These are phyloP conservation scores for Pogostemon cablin DNA, from an alignment of 257 asterid species.

Conservation along the genomic window DNA sequence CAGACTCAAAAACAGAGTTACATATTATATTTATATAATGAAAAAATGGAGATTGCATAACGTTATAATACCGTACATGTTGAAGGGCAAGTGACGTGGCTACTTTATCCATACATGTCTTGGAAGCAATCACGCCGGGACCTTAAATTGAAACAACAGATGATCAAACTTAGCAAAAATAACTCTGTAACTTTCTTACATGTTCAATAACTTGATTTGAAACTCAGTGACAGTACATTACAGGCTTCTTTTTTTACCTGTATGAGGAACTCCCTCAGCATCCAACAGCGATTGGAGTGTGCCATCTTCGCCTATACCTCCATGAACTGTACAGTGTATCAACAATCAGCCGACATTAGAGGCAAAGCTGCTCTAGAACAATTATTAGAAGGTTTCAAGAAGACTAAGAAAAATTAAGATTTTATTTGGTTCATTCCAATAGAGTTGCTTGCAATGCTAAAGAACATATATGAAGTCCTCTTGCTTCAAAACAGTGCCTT, in stretches of 20 bases:
- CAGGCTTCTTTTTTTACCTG: conserved; percentile 50
- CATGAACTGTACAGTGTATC: conserved; percentile 65
- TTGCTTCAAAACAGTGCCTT: neutral
- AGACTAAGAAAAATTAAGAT: neutral
- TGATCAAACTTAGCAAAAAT: conserved; percentile 33
- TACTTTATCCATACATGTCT: conserved; percentile 88
- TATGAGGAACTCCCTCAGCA: conserved; percentile 70
- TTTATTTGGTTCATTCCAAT: neutral
- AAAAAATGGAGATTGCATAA: neutral
- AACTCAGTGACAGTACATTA: conserved; percentile 22
- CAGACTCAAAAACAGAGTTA: no score
- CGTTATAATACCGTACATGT: conserved; percentile 55
- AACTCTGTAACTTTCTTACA: neutral
- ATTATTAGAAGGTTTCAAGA: conserved; percentile 10
- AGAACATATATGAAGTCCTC: neutral
- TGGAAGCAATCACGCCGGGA: conserved; percentile 73
- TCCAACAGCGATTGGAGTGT: conserved; percentile 80
- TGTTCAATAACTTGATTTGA: conserved; percentile 6
- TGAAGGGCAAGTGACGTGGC: conserved; percentile 81
- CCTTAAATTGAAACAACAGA: conserved; percentile 50
- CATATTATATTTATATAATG: no score
- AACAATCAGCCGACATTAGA: conserved; percentile 18
- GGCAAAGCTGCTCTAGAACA: conserved; percentile 13
- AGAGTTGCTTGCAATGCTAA: conserved; percentile 5
- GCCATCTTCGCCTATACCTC: conserved; percentile 94